Conservation (phyloP, 2,329 filamentous ascomycete species). For the Macrophomina pseudophaseolina region DNA sequence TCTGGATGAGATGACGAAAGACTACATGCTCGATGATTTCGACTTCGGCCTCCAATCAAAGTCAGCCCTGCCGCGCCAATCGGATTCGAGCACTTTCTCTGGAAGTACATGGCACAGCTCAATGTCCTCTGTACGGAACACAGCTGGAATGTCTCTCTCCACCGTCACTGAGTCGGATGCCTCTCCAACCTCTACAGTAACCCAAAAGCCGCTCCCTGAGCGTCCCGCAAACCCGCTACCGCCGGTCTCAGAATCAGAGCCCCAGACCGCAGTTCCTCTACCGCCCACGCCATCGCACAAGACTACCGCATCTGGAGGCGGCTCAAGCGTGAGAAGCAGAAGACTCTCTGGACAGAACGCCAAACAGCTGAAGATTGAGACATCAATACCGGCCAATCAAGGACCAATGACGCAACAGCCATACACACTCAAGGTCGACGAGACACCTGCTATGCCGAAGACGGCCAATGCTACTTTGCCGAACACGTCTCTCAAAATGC, state of each 20-base stretch:
- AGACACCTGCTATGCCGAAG: slow-evolving; percentile 41
- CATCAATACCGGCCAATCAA: slow-evolving; percentile 46
- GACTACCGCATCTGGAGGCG: slow-evolving; percentile 34
- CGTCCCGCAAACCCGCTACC: slow-evolving; percentile 6
- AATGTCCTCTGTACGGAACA: slow-evolving; percentile 72
- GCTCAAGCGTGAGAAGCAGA: slow-evolving; percentile 68
- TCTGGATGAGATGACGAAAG: slow-evolving; percentile 85
- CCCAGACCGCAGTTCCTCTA: slow-evolving; percentile 26
- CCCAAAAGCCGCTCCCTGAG: slow-evolving; percentile 6
- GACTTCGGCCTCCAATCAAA: slow-evolving; percentile 73
- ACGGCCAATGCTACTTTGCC: slow-evolving; percentile 38
- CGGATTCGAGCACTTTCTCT: slow-evolving; percentile 81
- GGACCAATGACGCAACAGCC: slow-evolving; percentile 30
- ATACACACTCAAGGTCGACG: slow-evolving; percentile 32
- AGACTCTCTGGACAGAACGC: slow-evolving; percentile 79
- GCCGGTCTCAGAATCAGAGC: slow-evolving; percentile 10
- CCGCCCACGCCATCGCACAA: slow-evolving; percentile 35
- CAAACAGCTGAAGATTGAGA: slow-evolving; percentile 90
- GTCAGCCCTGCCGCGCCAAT: slow-evolving; percentile 74
- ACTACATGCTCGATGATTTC: slow-evolving; percentile 83
- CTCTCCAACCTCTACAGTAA: slow-evolving; percentile 31
- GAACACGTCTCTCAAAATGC: slow-evolving; percentile 40
- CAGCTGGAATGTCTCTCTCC: slow-evolving; percentile 70
- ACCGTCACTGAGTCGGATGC: slow-evolving; percentile 67
- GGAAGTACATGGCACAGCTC: slow-evolving; percentile 79